Conservation (phyloP, 164 flowering plant species). For the Macadamia integrifolia region DNA sequence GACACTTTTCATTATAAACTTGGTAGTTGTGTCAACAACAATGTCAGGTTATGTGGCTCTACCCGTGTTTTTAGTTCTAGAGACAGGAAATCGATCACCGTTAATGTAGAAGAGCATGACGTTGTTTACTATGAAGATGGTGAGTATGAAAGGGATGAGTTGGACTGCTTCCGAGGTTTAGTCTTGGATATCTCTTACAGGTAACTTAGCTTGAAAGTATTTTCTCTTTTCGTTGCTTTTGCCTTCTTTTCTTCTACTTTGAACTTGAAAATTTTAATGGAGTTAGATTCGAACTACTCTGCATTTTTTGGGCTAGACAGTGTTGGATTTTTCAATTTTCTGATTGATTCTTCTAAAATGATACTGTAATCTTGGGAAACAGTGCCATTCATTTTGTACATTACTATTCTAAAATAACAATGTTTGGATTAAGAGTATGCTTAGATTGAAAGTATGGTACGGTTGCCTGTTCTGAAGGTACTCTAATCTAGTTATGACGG, state of each 20-base stretch:
- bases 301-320: no score
- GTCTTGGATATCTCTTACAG: conserved; percentile 92
- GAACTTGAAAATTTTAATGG: no score
- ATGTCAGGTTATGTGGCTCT: conserved; percentile 15
- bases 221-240: no score
- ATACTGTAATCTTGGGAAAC: no score
- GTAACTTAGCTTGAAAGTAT: conserved; percentile 16
- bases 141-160: conserved; percentile 48
- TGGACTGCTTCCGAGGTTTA: conserved; percentile 80
- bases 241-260: no score
- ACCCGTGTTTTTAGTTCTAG: conserved; percentile 15
- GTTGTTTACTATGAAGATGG: conserved; percentile 27
- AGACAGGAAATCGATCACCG: conserved; percentile 22
- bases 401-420: neutral
- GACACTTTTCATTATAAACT: conserved; percentile 27
- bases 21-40: conserved; percentile 17
- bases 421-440: neutral
- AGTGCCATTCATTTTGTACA: no score
- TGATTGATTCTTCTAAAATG: no score
- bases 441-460: no score
- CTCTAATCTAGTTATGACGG: no score
- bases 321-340: no score
- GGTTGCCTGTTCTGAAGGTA: no score
- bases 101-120: conserved; percentile 13
- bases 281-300: no score